These are phyloP conservation scores for Decorospora gaudefroyi DNA, from an alignment of 2,329 filamentous ascomycete genomes.

Conservation along the genomic window DNA sequence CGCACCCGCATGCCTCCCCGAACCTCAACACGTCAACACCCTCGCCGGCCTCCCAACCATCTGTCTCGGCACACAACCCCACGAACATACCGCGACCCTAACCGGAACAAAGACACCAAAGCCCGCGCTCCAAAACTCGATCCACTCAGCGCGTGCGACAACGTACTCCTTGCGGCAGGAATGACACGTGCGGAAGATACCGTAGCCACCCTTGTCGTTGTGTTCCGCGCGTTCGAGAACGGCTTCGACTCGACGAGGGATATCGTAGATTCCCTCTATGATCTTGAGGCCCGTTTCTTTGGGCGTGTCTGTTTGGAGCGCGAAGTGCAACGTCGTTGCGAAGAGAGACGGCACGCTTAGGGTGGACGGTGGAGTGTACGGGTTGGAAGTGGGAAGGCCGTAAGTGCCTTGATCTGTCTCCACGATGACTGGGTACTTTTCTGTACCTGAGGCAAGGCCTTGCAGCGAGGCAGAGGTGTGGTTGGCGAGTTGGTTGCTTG, in stretches of 20 bases:
- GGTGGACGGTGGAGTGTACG: constrained; percentile 21
- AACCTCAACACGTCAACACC: constrained; percentile 8
- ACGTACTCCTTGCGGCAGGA: constrained; percentile 35
- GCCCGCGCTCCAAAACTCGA: constrained; percentile 35
- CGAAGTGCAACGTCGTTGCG: constrained; percentile 20
- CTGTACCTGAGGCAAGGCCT: constrained; percentile 4
- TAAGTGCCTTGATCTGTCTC: constrained; percentile 25
- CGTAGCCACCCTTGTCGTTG: constrained; percentile 20
- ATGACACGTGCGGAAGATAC: constrained; percentile 32
- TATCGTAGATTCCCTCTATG: constrained; percentile 8
- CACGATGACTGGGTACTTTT: constrained; percentile 21
- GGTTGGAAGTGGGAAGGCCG: constrained; percentile 19
- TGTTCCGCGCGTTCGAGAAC: constrained; percentile 23
- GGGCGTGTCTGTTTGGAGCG: constrained; percentile 7
- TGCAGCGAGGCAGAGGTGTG: too few relatives aligned
- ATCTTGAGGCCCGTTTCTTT: constrained; percentile 3
- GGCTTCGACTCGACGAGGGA: constrained; percentile 12
- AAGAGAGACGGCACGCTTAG: constrained; percentile 22
- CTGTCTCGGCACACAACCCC: constrained; percentile 36
- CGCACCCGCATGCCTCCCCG: not conserved
- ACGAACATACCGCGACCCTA: constrained; percentile 38
- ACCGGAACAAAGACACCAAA: constrained; percentile 23
- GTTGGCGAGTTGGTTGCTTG: too few relatives aligned
- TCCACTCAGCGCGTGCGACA: constrained; percentile 38
- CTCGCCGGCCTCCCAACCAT: constrained; percentile 21